Base-by-base conservation (phyloP, 2,329 filamentous ascomycete genomes). In the Colletotrichum shisoi region DNA sequence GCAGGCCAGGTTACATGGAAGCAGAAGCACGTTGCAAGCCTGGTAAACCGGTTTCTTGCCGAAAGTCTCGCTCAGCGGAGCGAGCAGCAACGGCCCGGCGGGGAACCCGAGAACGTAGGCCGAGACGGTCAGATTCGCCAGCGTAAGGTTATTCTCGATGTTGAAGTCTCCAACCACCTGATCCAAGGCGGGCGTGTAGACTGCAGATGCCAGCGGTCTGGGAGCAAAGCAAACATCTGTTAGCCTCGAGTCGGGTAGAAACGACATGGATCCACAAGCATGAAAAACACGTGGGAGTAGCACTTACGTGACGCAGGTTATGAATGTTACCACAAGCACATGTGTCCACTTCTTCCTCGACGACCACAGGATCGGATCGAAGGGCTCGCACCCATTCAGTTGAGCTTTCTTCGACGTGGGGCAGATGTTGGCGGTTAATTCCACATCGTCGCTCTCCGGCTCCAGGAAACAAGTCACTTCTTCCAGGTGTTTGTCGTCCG, bases 81-180 rank as follows among this genome's bases (percentile, higher is more conserved):
- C 49, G 1, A 68, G 44, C 17, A 66, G 57, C n/a, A 68, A 12
- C n/a, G 54, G 65, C 5, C 57, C 57, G 40, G 57, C 62, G 6
- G 66, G 61, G 45, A 66, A 62, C 7, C 65, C 61, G 12, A 64
- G 51, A 17, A 68, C 51, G 44, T 64, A 60, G 21, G 65, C 61
- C 6, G 65, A 60, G 4, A 66, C 52, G 15, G 62, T 62, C 40
- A 66, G 31, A 24, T 62, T 42, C 39, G 42, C 57, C 21, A 68
- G 51, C 1, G 62, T 54, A 4, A 52, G 52, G 21, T 53, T 40
- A 40, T 59, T 48, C 11, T 65, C 46, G 24, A 62, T 57, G 0
- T 37, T 27, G 45, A 66, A 66, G 37, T 58, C 57, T 40, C 19
- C 42, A 24, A 66, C 57, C 34, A 58, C 46, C 37, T 58, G 62